Conservation (phyloP, 192 early-diverging fungal genomes). For the Gigaspora rosea region DNA sequence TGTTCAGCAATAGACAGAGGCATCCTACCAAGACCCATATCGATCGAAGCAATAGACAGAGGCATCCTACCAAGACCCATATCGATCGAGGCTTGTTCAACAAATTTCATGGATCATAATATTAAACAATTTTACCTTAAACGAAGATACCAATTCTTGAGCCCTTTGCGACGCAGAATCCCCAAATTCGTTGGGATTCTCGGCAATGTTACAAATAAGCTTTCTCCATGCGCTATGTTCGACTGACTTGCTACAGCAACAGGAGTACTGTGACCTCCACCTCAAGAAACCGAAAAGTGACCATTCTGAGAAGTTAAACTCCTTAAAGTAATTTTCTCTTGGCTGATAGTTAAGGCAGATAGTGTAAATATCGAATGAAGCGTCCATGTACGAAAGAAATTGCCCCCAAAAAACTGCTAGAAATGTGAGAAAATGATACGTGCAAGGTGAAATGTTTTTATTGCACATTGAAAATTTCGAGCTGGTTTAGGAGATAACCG, state of each 20-base stretch:
- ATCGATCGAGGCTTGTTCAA: conserved; percentile 16
- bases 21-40: conserved; percentile 22
- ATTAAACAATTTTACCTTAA: conserved; percentile 20
- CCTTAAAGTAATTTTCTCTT: conserved; percentile 24
- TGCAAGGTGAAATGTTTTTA: too few relatives aligned
- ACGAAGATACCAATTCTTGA: conserved; percentile 4
- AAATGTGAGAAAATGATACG: too few relatives aligned
- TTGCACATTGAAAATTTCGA: too few relatives aligned
- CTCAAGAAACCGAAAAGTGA: conserved; percentile 23
- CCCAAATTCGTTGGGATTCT: neutral
- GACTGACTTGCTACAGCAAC: neutral
- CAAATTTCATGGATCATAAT: conserved; percentile 4
- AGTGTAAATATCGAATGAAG: too few relatives aligned
- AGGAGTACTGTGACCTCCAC: neutral
- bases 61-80: conserved; percentile 20
- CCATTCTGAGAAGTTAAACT: conserved; percentile 13
- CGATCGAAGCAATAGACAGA: conserved; percentile 12
- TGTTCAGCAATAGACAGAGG: conserved; percentile 11
- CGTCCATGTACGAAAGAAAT: too few relatives aligned
- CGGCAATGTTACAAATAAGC: neutral
- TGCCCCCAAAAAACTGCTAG: too few relatives aligned
- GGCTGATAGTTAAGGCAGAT: neutral
- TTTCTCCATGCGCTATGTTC: conserved; percentile 19
- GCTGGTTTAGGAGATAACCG: too few relatives aligned
- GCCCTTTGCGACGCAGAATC: conserved; percentile 13